These are phyloP conservation scores for Aspergillus nanangensis DNA, from an alignment of 495 filamentous ascomycete species.

Conservation along the genomic window DNA sequence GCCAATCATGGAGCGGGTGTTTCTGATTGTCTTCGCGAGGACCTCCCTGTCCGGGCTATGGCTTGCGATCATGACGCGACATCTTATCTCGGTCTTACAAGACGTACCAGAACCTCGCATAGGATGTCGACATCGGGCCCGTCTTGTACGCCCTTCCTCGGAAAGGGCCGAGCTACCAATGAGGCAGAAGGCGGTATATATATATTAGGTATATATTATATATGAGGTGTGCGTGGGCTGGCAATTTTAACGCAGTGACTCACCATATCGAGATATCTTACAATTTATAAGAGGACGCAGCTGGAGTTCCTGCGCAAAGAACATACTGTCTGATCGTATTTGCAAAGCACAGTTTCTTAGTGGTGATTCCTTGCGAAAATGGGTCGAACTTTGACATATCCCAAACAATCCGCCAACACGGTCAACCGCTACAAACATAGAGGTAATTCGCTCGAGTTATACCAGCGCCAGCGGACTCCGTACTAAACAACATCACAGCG, in stretches of 20 bases:
- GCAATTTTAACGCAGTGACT: too few species aligned
- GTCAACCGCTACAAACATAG: conserved; percentile 66
- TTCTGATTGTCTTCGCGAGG: conserved; percentile 7
- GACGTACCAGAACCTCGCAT: not conserved
- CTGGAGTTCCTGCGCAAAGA: too few species aligned
- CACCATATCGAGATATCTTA: too few species aligned
- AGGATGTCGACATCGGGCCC: not conserved
- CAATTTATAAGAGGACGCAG: too few species aligned
- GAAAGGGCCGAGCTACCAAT: too few species aligned
- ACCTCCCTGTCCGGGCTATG: conserved; percentile 6
- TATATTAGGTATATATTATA: too few species aligned
- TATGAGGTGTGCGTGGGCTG: too few species aligned
- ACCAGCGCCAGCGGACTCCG: not conserved
- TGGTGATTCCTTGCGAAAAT: too few species aligned
- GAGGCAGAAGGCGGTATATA: too few species aligned
- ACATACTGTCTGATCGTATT: too few species aligned
- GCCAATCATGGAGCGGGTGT: conserved; percentile 24
- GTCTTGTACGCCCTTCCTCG: too few species aligned
- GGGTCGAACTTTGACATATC: conserved; percentile 59
- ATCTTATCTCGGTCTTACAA: conserved; percentile 3
- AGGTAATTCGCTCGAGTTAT: conserved; percentile 48
- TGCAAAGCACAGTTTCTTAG: too few species aligned
- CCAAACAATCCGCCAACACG: conserved; percentile 61
- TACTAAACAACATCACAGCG: conserved; percentile 35
- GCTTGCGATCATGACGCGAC: conserved; percentile 1